Percentiles rank a stretch among this genome's conserved stretches.
Conservation (phyloP, 2,329 filamentous ascomycete genomes). For the Xylaria sp. region DNA sequence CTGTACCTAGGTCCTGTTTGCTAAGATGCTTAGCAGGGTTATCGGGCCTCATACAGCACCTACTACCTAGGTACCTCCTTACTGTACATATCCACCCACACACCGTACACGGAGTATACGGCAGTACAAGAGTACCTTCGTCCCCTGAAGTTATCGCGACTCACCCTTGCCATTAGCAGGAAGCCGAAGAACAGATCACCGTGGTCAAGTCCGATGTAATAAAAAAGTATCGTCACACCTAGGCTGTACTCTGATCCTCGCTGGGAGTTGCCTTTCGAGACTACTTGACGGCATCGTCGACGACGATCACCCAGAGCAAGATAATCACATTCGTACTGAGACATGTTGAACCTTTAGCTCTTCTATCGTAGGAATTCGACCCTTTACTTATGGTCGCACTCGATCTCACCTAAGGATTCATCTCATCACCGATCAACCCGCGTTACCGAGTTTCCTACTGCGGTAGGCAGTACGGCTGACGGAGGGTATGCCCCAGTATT, state of each 20-base stretch:
- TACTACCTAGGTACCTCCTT: background rate
- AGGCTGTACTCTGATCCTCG: slow-evolving; percentile 17
- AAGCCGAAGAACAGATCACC: slow-evolving; percentile 19
- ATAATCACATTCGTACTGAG: slow-evolving; percentile 13
- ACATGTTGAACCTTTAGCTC: slow-evolving; percentile 17
- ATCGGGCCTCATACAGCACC: slow-evolving; percentile 1
- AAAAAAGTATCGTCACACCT: background rate
- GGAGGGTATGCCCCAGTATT: slow-evolving; percentile 35
- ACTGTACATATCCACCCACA: background rate
- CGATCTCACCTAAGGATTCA: slow-evolving; percentile 21
- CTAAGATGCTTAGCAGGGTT: slow-evolving; percentile 12
- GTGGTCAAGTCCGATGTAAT: slow-evolving; percentile 19
- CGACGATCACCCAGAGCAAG: slow-evolving; percentile 20
- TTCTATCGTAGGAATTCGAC: slow-evolving; percentile 3
- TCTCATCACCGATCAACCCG: slow-evolving; percentile 34
- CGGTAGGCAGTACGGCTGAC: slow-evolving; percentile 35
- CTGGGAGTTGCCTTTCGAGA: slow-evolving; percentile 19
- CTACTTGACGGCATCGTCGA: slow-evolving; percentile 10
- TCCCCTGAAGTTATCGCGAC: slow-evolving; percentile 22
- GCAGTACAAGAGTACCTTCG: background rate
- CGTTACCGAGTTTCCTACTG: slow-evolving; percentile 34
- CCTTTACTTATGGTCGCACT: slow-evolving; percentile 6
- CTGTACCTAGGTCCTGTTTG: too few relatives aligned
- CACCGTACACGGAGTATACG: background rate
- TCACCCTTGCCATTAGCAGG: slow-evolving; percentile 19